These are phyloP conservation scores for Begonia masoniana DNA, from an alignment of 306 rosid species.

Conservation along the genomic window DNA sequence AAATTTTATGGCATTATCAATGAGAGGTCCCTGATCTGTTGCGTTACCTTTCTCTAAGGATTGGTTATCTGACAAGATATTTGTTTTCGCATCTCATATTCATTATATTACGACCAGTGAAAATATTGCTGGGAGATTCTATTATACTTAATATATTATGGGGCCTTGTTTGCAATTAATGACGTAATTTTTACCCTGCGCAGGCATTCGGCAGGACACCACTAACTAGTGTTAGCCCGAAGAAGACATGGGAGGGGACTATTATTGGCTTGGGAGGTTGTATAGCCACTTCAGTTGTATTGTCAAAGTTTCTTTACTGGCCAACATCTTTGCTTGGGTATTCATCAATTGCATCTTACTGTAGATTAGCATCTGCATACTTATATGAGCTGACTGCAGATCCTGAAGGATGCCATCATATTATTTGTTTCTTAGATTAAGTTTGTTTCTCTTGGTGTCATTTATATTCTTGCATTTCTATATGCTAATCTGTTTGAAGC, in stretches of 20 bases:
- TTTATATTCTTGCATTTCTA: background rate
- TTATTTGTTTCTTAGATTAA: background rate
- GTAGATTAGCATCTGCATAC: background rate
- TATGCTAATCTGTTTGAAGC: too few species aligned
- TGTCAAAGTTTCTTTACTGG: conserved; percentile 71
- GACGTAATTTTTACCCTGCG: conserved; percentile 21
- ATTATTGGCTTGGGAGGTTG: conserved; percentile 85
- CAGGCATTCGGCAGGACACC: conserved; percentile 91
- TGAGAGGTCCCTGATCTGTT: too few species aligned
- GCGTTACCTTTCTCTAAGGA: too few species aligned
- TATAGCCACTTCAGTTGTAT: conserved; percentile 54
- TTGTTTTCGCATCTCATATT: too few species aligned
- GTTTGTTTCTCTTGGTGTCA: background rate
- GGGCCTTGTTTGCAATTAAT: background rate
- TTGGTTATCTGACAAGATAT: too few species aligned
- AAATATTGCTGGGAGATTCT: too few species aligned
- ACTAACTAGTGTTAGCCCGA: conserved; percentile 81
- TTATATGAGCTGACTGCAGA: too few species aligned
- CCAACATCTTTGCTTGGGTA: conserved; percentile 69
- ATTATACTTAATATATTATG: background rate
- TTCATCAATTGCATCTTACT: conserved; percentile 5
- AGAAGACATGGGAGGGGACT: conserved; percentile 99
- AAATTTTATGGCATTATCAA: too few species aligned
- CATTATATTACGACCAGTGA: too few species aligned
- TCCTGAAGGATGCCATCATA: background rate